Conservation (phyloP, 1,139 yeast species). For the Kazachstania sp. region DNA sequence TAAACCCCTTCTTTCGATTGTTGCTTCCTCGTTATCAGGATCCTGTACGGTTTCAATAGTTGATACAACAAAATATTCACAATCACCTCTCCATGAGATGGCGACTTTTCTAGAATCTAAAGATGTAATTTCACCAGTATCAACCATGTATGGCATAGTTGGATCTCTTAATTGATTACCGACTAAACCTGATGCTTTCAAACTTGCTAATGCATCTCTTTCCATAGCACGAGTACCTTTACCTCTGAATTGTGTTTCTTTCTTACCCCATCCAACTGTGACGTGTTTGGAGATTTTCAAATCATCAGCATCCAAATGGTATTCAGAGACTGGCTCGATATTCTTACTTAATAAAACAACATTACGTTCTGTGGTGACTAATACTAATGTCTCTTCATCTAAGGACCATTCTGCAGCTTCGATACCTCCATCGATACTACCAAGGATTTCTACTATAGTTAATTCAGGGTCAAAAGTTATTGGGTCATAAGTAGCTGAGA, state of each 20-base stretch:
- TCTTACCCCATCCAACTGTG: conserved; percentile 97
- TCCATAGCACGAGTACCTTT: conserved; percentile 81
- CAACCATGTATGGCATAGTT: conserved; percentile 71
- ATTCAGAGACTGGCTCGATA: conserved; percentile 75
- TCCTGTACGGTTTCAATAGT: conserved; percentile 43
- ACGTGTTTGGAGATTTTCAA: conserved; percentile 73
- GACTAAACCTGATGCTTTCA: conserved; percentile 62
- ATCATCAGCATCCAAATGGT: conserved; percentile 51
- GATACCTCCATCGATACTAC: conserved; percentile 73
- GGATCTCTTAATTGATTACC: conserved; percentile 72
- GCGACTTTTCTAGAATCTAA: conserved; percentile 41
- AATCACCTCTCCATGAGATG: conserved; percentile 93
- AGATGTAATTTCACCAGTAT: conserved; percentile 53
- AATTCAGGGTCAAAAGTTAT: conserved; percentile 40
- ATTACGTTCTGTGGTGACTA: conserved; percentile 57
- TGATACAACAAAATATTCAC: conserved; percentile 69
- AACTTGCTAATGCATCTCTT: conserved; percentile 42
- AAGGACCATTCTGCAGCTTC: conserved; percentile 79
- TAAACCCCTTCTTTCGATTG: conserved; percentile 59
- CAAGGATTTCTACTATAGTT: conserved; percentile 64
- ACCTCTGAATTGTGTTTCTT: conserved; percentile 95
- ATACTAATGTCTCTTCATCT: conserved; percentile 76
- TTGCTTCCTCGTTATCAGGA: conserved; percentile 31
- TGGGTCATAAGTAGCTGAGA: conserved; percentile 54
- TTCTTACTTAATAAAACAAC: conserved; percentile 62